These are phyloP conservation scores for Microbotryum saponariae DNA, from an alignment of 1,284 basidiomycete genomes.

Conservation along the genomic window DNA sequence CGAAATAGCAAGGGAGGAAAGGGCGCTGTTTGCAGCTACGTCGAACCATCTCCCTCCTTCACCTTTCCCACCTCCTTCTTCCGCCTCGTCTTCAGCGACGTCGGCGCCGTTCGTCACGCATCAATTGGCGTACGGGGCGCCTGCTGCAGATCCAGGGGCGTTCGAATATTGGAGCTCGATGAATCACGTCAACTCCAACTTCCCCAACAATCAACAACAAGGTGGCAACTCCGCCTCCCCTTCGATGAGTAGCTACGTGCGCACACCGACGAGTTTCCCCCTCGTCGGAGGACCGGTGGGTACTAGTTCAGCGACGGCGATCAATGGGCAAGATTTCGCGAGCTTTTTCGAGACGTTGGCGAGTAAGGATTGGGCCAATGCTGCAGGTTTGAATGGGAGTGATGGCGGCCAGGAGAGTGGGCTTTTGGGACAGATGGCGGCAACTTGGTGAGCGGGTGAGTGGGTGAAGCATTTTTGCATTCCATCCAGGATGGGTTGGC, in stretches of 20 bases:
- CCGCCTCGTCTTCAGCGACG: not conserved
- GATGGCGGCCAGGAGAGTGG: slow-evolving; percentile 3
- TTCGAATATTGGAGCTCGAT: no score
- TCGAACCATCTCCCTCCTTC: not conserved
- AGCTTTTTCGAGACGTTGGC: slow-evolving; percentile 12
- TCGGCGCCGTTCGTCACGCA: not conserved
- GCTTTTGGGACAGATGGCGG: slow-evolving; percentile 22
- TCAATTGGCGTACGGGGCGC: no score
- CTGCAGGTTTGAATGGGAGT: not conserved
- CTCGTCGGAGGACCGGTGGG: not conserved
- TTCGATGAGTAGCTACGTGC: slow-evolving; percentile 13
- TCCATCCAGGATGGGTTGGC: no score
- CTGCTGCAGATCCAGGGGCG: no score
- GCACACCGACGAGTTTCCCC: slow-evolving; percentile 1
- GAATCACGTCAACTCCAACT: no score
- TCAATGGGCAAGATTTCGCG: not conserved
- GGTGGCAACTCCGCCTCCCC: not conserved
- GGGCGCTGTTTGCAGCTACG: not conserved
- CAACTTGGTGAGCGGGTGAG: slow-evolving; percentile 13
- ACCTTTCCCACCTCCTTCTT: not conserved
- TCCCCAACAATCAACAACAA: no score
- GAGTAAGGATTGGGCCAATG: slow-evolving; percentile 14
- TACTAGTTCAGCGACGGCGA: not conserved
- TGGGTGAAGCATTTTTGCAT: no score
- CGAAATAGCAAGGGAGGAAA: slow-evolving; percentile 11